A percentile compares a stretch with the other conserved stretches of the same genome.
phyloP scores from a whole-genome alignment of 805 yeast genomes.

The Ogataea ramenticola region DNA sequence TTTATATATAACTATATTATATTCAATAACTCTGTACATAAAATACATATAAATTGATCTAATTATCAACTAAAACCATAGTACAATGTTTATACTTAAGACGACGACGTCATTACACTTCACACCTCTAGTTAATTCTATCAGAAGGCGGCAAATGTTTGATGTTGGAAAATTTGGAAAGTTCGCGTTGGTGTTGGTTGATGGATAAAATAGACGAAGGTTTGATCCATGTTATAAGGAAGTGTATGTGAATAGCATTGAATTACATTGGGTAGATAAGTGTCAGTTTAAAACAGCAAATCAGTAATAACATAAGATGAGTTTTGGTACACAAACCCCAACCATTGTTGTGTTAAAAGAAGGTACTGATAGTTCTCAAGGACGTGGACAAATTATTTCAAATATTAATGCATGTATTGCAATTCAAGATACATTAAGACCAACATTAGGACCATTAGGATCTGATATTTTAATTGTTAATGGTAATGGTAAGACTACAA shows the following conservation, averaged over 20 bases:
- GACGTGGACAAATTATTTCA: constrained; percentile 89
- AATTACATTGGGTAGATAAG: no score
- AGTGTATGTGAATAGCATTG: no score
- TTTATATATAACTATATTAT: no score
- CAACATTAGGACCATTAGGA: constrained; percentile 96
- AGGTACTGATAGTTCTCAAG: constrained; percentile 97
- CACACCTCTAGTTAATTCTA: not conserved
- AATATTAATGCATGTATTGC: constrained; percentile 97
- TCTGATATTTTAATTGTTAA: constrained; percentile 89
- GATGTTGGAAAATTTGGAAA: not conserved
- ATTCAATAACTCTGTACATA: not conserved
- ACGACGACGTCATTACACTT: no score
- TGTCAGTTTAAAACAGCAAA: no score
- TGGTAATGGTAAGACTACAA: constrained; percentile 79
- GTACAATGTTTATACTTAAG: no score
- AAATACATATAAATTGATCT: no score
- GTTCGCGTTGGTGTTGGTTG: not conserved
- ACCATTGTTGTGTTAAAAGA: constrained; percentile 97
- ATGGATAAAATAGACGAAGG: no score
- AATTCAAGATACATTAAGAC: constrained; percentile 88
- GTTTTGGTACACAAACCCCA: constrained; percentile 89
- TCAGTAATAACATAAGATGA: no score
- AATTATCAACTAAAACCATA: no score
- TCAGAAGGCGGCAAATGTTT: not conserved
- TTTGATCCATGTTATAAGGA: no score